Conservation (phyloP, 2,329 filamentous ascomycete species). For the Aureobasidium leucospermi region DNA sequence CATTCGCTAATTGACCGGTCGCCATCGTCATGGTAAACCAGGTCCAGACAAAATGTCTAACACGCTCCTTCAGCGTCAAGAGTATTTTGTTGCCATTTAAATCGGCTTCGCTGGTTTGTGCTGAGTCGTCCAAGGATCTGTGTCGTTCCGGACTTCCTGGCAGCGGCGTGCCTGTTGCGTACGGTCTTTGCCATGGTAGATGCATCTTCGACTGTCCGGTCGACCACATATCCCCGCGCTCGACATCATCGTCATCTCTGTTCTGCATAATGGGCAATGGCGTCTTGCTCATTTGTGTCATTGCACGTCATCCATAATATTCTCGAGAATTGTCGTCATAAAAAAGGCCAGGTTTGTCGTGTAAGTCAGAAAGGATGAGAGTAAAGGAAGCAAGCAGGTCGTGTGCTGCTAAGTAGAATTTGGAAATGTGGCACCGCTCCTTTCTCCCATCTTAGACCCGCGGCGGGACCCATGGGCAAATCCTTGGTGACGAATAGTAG, state of each 20-base stretch:
- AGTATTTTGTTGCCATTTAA: background rate
- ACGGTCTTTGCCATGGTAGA: constrained; percentile 2
- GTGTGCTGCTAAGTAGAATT: background rate
- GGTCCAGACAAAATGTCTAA: constrained; percentile 64
- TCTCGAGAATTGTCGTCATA: too few species aligned
- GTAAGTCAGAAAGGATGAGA: background rate
- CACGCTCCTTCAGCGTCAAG: constrained; percentile 46
- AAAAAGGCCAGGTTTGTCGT: too few species aligned
- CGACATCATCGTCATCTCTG: constrained; percentile 1
- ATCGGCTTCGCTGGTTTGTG: background rate
- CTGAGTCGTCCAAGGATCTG: background rate
- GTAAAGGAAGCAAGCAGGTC: background rate
- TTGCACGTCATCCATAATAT: background rate
- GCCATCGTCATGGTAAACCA: constrained; percentile 68
- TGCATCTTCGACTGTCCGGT: background rate
- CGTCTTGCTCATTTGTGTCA: constrained; percentile 2
- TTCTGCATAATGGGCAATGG: background rate
- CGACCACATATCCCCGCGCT: constrained; percentile 1
- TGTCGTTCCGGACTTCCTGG: background rate
- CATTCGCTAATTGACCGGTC: constrained; percentile 54
- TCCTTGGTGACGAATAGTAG: background rate
- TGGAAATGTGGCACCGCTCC: constrained; percentile 4
- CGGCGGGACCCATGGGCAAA: background rate
- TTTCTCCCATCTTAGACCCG: background rate
- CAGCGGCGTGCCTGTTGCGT: background rate